Percentiles rank a stretch among this genome's conserved stretches.
phyloP scores from a whole-genome alignment of 805 yeast genomes.

The Ogataea nakhonphanomensis region DNA sequence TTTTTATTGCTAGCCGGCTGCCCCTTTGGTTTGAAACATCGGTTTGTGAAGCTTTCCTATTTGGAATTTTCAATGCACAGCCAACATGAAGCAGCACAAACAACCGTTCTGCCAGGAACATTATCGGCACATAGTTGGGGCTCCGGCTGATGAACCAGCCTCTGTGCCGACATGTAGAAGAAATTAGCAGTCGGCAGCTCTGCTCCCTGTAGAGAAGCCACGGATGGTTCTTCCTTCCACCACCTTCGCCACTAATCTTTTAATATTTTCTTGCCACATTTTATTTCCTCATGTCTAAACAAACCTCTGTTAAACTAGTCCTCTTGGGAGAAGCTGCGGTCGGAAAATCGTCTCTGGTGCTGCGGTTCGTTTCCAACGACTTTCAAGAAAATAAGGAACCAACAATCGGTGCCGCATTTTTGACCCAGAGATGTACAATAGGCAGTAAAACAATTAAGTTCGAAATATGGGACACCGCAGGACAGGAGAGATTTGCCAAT shows the following conservation, averaged over 20 bases:
- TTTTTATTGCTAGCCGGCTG: not conserved
- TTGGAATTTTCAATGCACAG: constrained; percentile 15
- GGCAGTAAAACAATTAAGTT: constrained; percentile 85
- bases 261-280: constrained; percentile 5
- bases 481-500: constrained; percentile 95
- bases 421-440: constrained; percentile 89
- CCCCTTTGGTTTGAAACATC: constrained; percentile 5
- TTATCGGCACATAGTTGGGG: too few relatives aligned
- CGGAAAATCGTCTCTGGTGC: constrained; percentile 89
- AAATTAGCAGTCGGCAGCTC: too few relatives aligned
- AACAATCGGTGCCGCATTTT: constrained; percentile 96
- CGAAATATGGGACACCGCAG: constrained; percentile 97
- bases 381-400: constrained; percentile 98
- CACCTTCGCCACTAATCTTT: constrained; percentile 9
- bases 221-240: constrained; percentile 1
- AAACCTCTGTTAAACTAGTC: constrained; percentile 80
- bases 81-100: constrained; percentile 1
- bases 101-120: not conserved
- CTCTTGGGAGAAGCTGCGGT: constrained; percentile 97
- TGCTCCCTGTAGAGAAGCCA: too few relatives aligned
- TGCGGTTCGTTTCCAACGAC: constrained; percentile 90
- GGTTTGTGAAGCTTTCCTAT: constrained; percentile 7
- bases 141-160: too few relatives aligned
- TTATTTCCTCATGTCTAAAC: constrained; percentile 9
- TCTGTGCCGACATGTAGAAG: too few relatives aligned